Evolutionary conservation across 768 basidiomycete species (phyloP), one percentile per base, ranked within the genome.

Genomic region (Chalciporus chontae): DNA sequence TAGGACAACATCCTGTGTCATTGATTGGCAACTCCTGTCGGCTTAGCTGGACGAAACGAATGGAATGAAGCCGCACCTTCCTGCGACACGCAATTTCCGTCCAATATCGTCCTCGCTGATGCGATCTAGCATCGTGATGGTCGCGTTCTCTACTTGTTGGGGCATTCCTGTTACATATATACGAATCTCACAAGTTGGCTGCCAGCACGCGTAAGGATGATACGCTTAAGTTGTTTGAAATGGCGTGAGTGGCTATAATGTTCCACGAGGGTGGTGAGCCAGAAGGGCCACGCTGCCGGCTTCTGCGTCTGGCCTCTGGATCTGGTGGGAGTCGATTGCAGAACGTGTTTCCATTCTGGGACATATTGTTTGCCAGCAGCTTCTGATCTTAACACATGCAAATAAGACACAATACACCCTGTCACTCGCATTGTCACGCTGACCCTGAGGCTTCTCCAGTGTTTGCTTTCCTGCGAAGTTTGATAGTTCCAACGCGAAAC

Each of bases 71-170:
- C 62, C 76, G 50, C 64, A 84, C 84, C 78, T 71, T 56, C 82
- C 84, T 21, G 79, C 78, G 41, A 85, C 65, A 49, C 83, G 73
- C 53, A 85, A 55, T 67, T 85, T 85, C 47, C 67, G 69, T 40
- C 79, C 78, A 40, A 72, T 56, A 31, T 76, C 55, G 14, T 63
- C 57, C 17, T 71, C 62, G 23, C 64, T 61, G 39, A 84, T 62
- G 36, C 66, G 69, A 45, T 69, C 63, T 36, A 84, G 45, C 61
- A 65, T 71, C 41, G 71, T 74, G 18, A 76, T 73, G 39, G 53
- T 69, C n/a, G 77, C 81, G 47, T 63, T 60, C 37, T 79, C 76
- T 42, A 77, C 72, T 54, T 74, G 74, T 42, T 73, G 76, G 39
- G 77, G 71, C 80, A 80, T 81, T 34, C 45, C 23, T 50, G 47